phyloP scores from a whole-genome alignment of 73 alveolate species.

The Uronychia setigera region DNA sequence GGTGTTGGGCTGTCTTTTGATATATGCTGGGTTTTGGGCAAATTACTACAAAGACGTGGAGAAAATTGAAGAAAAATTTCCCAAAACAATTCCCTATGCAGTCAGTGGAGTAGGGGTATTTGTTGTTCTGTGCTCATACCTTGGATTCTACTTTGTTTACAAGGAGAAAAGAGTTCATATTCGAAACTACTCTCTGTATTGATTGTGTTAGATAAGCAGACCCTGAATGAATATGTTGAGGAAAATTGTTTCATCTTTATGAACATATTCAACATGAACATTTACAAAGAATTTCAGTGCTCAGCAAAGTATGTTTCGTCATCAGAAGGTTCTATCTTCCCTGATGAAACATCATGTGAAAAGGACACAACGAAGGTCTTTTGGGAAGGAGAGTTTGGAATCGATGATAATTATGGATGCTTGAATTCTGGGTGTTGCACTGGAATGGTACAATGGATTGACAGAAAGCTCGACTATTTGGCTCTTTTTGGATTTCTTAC shows the following conservation, averaged over 20 bases:
- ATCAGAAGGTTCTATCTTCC: background rate
- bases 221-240: background rate
- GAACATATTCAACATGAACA: background rate
- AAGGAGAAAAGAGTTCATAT: background rate
- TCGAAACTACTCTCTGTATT: background rate
- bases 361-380: background rate
- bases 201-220: background rate
- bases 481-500: slow-evolving; percentile 2
- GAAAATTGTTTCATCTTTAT: background rate
- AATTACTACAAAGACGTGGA: background rate
- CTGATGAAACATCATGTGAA: background rate
- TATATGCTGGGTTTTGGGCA: slow-evolving; percentile 1
- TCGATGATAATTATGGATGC: background rate
- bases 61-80: background rate
- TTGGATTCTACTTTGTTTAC: slow-evolving; percentile 7
- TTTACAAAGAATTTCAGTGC: background rate
- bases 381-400: background rate
- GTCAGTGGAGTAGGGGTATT: background rate
- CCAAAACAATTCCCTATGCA: background rate
- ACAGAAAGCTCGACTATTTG: background rate
- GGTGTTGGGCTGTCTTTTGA: background rate
- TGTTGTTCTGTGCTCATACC: background rate
- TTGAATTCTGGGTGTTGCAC: slow-evolving; percentile 6
- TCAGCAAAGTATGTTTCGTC: background rate
- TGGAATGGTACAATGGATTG: background rate